Conservation (phyloP, 257 asterid genomes). For the Lithospermum erythrorhizon region DNA sequence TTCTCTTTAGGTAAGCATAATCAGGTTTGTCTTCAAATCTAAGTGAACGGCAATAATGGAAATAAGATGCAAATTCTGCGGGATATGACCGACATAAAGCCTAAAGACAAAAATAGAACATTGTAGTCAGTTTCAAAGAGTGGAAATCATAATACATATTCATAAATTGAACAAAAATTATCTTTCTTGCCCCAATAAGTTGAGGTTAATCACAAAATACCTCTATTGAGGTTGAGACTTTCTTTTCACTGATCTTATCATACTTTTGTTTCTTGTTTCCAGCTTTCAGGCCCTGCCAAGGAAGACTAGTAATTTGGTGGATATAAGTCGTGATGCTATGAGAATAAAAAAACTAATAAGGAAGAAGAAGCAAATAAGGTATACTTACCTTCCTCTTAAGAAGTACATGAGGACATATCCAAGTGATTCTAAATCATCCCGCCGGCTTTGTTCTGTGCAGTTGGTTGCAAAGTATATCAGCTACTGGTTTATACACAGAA, state of each 20-base stretch:
- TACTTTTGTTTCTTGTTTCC: slow-evolving; percentile 92
- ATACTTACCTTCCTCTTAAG: slow-evolving; percentile 73
- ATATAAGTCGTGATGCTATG: slow-evolving; percentile 12
- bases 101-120: slow-evolving; percentile 28
- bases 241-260: slow-evolving; percentile 88
- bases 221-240: slow-evolving; percentile 94
- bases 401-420: slow-evolving; percentile 91
- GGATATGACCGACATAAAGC: slow-evolving; percentile 82
- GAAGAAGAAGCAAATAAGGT: not conserved
- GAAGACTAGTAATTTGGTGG: slow-evolving; percentile 50
- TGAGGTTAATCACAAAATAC: slow-evolving; percentile 22
- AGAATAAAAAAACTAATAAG: not conserved
- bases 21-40: slow-evolving; percentile 94
- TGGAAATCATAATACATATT: slow-evolving; percentile 3
- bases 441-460: slow-evolving; percentile 82
- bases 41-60: slow-evolving; percentile 92
- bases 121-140: slow-evolving; percentile 11
- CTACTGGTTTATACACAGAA: slow-evolving; percentile 7
- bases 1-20: slow-evolving; percentile 89
- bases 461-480: not conserved
- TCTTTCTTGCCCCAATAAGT: not conserved
- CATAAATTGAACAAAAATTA: not conserved
- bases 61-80: slow-evolving; percentile 86
- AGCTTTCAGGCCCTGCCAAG: slow-evolving; percentile 97
- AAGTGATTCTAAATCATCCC: slow-evolving; percentile 98